Evolutionary conservation across 441 rosid genomes (phyloP), one percentile per base, ranked within the genome.

Genomic region (Erodium trifolium): DNA sequence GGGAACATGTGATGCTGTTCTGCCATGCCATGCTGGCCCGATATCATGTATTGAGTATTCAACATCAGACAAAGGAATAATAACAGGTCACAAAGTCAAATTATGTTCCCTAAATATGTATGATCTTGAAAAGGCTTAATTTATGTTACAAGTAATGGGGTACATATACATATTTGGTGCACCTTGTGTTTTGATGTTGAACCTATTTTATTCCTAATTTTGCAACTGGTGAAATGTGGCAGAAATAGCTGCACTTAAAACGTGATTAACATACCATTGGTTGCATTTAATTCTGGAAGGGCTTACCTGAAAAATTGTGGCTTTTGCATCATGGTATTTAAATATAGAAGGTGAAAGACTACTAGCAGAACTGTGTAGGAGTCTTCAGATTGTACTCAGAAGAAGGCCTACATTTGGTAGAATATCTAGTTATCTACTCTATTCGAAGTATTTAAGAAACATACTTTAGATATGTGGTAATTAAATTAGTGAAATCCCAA

Each of bases 21-120:
- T 94, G 59, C 97, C 99, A 63, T 92, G 98, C 79, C 99, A 94
- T 79, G 98, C 96, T 70, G 97, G 99, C 67, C 96, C 99, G 9
- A 82, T 92, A 73, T 78, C 80, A 68, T 79, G 87, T 68, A 98
- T 94, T 9, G 99, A 94, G 67, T 90, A 89, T 79, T 90, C 98
- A 35, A 69, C 79, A 12, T 72, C 83, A 59, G 99, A 92, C 81
- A 84, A 80, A 80, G 99, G 98, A 78, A 90, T 94, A 81, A 87
- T 94, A 73, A 94, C 99, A 82, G 99, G 99, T 94, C 68, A 55
- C 10, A 4, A 55, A 12, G 23, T 55, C 18, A 12, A 13, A 49
- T 55, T 55, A 13, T 51, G 62, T 55, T 23, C 62, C 62, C 62
- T 5, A 55, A 55, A 17, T 55, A 17, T 55, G 9, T 55, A 2